These are phyloP conservation scores for Gynostemma pentaphyllum DNA, from an alignment of 306 rosid species.

Conservation along the genomic window DNA sequence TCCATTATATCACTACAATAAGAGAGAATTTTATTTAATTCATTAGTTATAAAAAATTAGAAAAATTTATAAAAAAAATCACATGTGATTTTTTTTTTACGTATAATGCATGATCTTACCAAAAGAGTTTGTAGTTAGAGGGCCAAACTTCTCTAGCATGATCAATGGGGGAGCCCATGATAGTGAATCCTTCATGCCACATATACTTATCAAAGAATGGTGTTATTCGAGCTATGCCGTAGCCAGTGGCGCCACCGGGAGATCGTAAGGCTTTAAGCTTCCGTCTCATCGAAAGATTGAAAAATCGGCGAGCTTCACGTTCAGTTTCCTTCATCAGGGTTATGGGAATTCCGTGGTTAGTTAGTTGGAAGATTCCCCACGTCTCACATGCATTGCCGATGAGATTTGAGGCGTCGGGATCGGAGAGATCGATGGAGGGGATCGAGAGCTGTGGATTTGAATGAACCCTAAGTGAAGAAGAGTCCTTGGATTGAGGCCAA, in stretches of 20 bases:
- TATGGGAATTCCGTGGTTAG: constrained; percentile 44
- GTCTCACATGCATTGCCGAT: constrained; percentile 49
- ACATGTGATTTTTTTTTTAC: no score
- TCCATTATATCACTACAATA: constrained; percentile 37
- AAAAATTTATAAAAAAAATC: background rate
- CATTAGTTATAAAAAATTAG: no score
- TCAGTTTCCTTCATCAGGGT: constrained; percentile 29
- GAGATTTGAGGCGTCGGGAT: constrained; percentile 34
- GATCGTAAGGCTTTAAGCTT: constrained; percentile 46
- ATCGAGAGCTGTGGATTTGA: background rate
- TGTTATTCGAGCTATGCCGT: constrained; percentile 54
- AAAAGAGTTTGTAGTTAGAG: constrained; percentile 34
- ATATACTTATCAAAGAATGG: constrained; percentile 44
- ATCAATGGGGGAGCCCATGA: constrained; percentile 39
- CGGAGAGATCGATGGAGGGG: constrained; percentile 45
- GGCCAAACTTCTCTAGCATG: constrained; percentile 65
- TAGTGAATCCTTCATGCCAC: constrained; percentile 94
- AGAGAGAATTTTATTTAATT: background rate
- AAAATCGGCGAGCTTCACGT: constrained; percentile 26
- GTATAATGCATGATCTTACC: constrained; percentile 59
- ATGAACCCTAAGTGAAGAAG: background rate
- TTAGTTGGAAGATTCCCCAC: constrained; percentile 62
- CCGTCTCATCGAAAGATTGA: constrained; percentile 34
- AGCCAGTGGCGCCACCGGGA: constrained; percentile 35
- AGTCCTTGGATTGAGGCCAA: constrained; percentile 25